These are phyloP conservation scores for Diplotaxis tenuifolia DNA, from an alignment of 345 rosid species.

Conservation along the genomic window DNA sequence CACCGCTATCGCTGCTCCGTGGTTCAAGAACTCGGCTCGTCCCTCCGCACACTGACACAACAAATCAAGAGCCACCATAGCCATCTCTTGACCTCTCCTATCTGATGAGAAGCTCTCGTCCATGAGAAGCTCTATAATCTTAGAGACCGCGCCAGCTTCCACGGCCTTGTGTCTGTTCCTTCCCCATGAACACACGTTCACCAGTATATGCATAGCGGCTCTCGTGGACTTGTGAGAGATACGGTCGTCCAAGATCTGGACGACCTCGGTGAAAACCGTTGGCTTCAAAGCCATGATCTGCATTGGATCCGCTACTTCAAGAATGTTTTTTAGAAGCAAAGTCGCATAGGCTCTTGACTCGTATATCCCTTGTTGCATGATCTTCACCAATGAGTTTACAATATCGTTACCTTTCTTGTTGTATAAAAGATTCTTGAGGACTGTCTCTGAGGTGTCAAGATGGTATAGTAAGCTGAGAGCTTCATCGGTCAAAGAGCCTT, in stretches of 20 bases:
- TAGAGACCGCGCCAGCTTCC: constrained; percentile 52
- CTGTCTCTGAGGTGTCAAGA: constrained; percentile 60
- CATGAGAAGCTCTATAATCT: constrained; percentile 64
- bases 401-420: constrained; percentile 48
- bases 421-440: constrained; percentile 51
- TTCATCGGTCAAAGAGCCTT: constrained; percentile 42
- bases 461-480: constrained; percentile 58
- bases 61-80: constrained; percentile 49
- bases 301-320: constrained; percentile 60
- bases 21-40: constrained; percentile 59
- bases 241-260: constrained; percentile 49
- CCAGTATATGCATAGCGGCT: constrained; percentile 51
- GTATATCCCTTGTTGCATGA: constrained; percentile 47
- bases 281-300: constrained; percentile 40
- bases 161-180: constrained; percentile 69
- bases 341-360: constrained; percentile 49
- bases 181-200: constrained; percentile 55
- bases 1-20: constrained; percentile 66
- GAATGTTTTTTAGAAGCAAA: constrained; percentile 40
- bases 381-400: constrained; percentile 44
- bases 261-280: constrained; percentile 47
- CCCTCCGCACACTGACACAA: constrained; percentile 78
- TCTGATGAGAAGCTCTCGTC: constrained; percentile 47
- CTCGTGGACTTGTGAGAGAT: constrained; percentile 63
- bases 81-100: constrained; percentile 49